Evolutionary conservation across 1,284 basidiomycete species (phyloP).

Genomic region (Phaffia rhodozyma): DNA sequence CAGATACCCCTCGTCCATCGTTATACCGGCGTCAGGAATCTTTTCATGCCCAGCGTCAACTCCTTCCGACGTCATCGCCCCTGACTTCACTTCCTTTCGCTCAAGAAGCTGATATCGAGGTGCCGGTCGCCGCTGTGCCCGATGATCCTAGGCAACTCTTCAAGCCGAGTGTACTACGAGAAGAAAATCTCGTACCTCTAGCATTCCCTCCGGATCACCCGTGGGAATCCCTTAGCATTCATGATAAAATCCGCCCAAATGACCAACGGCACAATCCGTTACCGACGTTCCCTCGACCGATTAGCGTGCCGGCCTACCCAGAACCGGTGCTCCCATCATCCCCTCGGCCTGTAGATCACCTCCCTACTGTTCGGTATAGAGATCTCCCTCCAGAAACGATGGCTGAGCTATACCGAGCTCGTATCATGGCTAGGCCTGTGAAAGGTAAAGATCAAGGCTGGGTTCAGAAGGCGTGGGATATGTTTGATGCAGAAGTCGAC

Average conservation of each 20-base stretch:
- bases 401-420: not conserved
- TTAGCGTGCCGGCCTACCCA: constrained; percentile 10
- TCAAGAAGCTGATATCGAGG: no score
- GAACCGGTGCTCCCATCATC: constrained; percentile 1
- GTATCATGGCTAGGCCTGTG: not conserved
- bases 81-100: no score
- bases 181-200: not conserved
- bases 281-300: not conserved
- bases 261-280: not conserved
- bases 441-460: not conserved
- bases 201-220: constrained; percentile 7
- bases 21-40: no score
- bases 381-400: constrained; percentile 11
- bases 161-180: no score
- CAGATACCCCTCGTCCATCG: no score
- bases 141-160: no score
- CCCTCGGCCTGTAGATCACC: not conserved
- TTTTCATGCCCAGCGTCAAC: no score
- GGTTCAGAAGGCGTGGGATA: constrained; percentile 1
- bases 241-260: constrained; percentile 4
- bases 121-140: no score
- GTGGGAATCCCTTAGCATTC: not conserved
- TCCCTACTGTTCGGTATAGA: not conserved
- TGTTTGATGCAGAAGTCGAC: not conserved
- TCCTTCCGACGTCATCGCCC: no score